A percentile compares a stretch with the other conserved stretches of the same genome.
phyloP scores from a whole-genome alignment of 1,139 yeast species.

The Yamadazyma oceani region DNA sequence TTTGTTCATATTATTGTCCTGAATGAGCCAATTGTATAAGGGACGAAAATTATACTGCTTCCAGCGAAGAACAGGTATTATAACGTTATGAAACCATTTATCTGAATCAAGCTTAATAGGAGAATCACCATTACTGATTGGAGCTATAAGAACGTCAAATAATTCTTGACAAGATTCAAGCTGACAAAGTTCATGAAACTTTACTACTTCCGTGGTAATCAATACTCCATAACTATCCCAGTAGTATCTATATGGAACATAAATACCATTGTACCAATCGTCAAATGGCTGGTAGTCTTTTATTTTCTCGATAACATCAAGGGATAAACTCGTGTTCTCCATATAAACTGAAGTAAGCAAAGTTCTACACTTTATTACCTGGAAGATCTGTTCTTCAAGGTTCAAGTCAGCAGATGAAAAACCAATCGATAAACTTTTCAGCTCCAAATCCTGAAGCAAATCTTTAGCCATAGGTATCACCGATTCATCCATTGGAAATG shows the following conservation, averaged over 20 bases:
- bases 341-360: slow-evolving; percentile 13
- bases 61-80: slow-evolving; percentile 29
- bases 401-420: slow-evolving; percentile 1
- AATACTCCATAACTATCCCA: slow-evolving; percentile 27
- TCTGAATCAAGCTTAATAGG: slow-evolving; percentile 17
- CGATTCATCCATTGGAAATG: slow-evolving; percentile 7
- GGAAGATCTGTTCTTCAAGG: slow-evolving; percentile 6
- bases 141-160: slow-evolving; percentile 25
- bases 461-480: slow-evolving; percentile 25
- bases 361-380: slow-evolving; percentile 9
- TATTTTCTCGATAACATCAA: slow-evolving; percentile 1
- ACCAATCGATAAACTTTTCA: neutral
- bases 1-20: slow-evolving; percentile 12
- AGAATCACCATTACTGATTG: slow-evolving; percentile 18
- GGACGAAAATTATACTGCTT: slow-evolving; percentile 24
- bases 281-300: slow-evolving; percentile 20
- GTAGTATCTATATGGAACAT: slow-evolving; percentile 32
- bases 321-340: slow-evolving; percentile 12
- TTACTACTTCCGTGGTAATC: slow-evolving; percentile 9
- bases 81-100: slow-evolving; percentile 30
- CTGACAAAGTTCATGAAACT: slow-evolving; percentile 18
- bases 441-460: slow-evolving; percentile 13
- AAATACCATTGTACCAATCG: slow-evolving; percentile 29
- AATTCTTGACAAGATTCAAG: slow-evolving; percentile 14
- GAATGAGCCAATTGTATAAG: slow-evolving; percentile 29